Conservation (phyloP, 148 eudicot species). For the Rhododendron ferrugineum region DNA sequence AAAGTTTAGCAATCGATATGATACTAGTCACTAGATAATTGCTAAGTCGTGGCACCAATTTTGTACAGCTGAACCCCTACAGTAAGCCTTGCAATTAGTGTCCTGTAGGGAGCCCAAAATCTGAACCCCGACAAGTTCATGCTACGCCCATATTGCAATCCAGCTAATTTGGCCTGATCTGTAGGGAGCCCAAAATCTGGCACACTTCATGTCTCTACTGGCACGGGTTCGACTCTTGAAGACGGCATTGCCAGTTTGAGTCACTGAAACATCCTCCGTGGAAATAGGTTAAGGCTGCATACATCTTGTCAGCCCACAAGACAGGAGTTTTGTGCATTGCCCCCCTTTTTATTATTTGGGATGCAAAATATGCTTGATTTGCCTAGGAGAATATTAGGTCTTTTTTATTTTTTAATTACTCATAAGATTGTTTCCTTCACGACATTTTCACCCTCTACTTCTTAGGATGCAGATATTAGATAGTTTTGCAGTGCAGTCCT, state of each 20-base stretch:
- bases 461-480: background rate
- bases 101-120: too few relatives aligned
- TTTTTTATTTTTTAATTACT: background rate
- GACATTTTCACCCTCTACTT: background rate
- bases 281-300: background rate
- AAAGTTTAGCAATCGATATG: background rate
- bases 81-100: background rate
- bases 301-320: background rate
- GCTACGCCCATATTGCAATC: background rate
- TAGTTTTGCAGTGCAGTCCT: background rate
- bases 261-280: background rate
- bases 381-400: background rate
- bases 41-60: background rate
- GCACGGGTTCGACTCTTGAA: background rate
- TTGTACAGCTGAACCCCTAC: background rate
- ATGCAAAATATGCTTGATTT: background rate
- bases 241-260: background rate
- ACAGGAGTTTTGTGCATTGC: background rate
- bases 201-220: background rate
- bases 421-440: background rate
- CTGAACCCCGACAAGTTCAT: background rate
- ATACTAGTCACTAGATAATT: background rate
- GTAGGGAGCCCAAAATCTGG: background rate
- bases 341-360: background rate
- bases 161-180: background rate